Conservation (phyloP, 371 early-diverging fungal species). For the Amoeboaphelidium occidentale region DNA sequence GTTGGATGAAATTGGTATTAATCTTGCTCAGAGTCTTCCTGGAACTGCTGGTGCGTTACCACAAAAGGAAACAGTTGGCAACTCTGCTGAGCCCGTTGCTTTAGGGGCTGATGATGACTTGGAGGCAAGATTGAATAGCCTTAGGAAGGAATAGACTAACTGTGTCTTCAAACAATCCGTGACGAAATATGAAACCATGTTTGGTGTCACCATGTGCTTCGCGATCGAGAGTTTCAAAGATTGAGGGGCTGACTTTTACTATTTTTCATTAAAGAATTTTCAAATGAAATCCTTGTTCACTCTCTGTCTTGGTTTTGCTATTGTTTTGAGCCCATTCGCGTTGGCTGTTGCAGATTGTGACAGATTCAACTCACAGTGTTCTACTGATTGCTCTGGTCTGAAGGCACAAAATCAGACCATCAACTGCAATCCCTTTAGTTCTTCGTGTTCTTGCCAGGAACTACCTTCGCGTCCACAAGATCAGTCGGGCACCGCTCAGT, state of each 20-base stretch:
- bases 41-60: not conserved
- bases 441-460: not conserved
- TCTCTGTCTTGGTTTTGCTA: not conserved
- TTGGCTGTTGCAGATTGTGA: not conserved
- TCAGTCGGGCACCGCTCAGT: not conserved
- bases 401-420: not conserved
- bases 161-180: too few relatives aligned
- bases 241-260: not conserved
- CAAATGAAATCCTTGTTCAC: not conserved
- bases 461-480: not conserved
- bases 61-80: not conserved
- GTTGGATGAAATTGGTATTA: slow-evolving; percentile 82
- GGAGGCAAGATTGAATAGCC: not conserved
- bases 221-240: too few relatives aligned
- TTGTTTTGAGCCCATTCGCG: not conserved
- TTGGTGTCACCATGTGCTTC: too few relatives aligned
- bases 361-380: not conserved
- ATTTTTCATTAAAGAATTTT: not conserved
- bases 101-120: not conserved
- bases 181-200: too few relatives aligned
- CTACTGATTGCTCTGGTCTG: not conserved
- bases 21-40: slow-evolving; percentile 12
- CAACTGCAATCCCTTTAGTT: not conserved
- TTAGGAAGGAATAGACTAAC: not conserved
- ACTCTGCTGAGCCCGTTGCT: not conserved